Conservation (phyloP, 306 rosid genomes). For the Acacia acuminata region DNA sequence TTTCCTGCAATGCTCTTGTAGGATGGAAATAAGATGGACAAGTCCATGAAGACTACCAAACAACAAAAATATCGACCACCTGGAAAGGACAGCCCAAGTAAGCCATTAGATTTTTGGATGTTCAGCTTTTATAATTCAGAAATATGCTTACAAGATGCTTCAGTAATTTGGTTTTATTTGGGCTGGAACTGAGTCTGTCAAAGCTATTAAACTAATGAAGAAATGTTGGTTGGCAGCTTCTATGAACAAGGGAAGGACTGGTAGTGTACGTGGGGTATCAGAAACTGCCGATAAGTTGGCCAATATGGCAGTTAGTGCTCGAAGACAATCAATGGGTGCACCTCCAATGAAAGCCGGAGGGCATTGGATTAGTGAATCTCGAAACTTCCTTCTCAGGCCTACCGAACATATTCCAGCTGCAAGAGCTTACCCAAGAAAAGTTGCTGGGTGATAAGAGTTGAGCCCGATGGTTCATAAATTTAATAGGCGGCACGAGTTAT, state of each 20-base stretch:
- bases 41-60: constrained; percentile 49
- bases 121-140: neutral
- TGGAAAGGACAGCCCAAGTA: constrained; percentile 74
- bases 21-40: constrained; percentile 70
- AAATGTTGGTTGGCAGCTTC: constrained; percentile 49
- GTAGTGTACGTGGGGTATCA: constrained; percentile 51
- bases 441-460: constrained; percentile 59
- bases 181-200: neutral
- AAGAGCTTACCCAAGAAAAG: constrained; percentile 69
- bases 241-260: constrained; percentile 54
- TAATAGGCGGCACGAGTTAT: neutral
- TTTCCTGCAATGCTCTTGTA: constrained; percentile 24
- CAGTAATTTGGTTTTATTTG: neutral
- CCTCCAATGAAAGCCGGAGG: constrained; percentile 91
- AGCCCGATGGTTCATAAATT: too few relatives aligned
- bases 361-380: constrained; percentile 69
- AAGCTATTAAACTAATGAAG: neutral
- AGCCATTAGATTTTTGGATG: constrained; percentile 20
- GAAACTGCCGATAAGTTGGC: constrained; percentile 78
- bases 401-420: constrained; percentile 60
- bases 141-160: constrained; percentile 12
- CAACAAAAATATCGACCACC: constrained; percentile 75
- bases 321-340: constrained; percentile 50
- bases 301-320: constrained; percentile 63
- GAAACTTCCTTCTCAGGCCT: constrained; percentile 61